These are phyloP conservation scores for Coemansia sp. DNA, from an alignment of 192 early-diverging fungal species.

Conservation along the genomic window DNA sequence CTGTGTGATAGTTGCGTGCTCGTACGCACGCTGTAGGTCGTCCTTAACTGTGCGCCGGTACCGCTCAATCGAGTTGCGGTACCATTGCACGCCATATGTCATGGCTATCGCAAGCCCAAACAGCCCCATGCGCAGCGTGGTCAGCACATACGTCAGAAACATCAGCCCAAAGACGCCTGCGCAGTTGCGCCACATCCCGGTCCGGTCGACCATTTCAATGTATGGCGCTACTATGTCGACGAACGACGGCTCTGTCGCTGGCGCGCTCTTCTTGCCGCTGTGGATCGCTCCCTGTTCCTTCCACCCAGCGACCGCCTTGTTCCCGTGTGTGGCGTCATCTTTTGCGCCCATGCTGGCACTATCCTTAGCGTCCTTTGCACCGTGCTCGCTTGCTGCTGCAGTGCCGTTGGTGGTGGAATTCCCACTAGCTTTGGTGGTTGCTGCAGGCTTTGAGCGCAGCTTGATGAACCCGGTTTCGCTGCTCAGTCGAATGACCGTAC, in stretches of 20 bases:
- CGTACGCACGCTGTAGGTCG: conserved; percentile 67
- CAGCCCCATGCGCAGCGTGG: conserved; percentile 48
- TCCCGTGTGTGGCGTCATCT: conserved; percentile 4
- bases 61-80: conserved; percentile 69
- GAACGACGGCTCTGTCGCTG: conserved; percentile 33
- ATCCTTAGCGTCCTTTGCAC: neutral
- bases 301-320: conserved; percentile 42
- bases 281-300: conserved; percentile 53
- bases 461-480: conserved; percentile 51
- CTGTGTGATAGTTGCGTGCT: conserved; percentile 49
- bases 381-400: neutral
- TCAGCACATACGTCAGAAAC: conserved; percentile 53
- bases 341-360: too few relatives aligned
- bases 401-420: conserved; percentile 11
- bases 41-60: conserved; percentile 68
- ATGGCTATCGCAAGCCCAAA: conserved; percentile 44
- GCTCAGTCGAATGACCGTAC: conserved; percentile 43
- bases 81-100: conserved; percentile 63
- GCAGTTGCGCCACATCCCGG: conserved; percentile 57
- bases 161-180: conserved; percentile 54
- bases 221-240: conserved; percentile 42
- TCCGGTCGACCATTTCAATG: conserved; percentile 52
- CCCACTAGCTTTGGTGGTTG: conserved; percentile 7
- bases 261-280: conserved; percentile 48
- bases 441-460: conserved; percentile 34